A percentile compares a stretch with the other conserved stretches of the same genome.
phyloP scores from a whole-genome alignment of 306 rosid genomes.

The Delonix regia region DNA sequence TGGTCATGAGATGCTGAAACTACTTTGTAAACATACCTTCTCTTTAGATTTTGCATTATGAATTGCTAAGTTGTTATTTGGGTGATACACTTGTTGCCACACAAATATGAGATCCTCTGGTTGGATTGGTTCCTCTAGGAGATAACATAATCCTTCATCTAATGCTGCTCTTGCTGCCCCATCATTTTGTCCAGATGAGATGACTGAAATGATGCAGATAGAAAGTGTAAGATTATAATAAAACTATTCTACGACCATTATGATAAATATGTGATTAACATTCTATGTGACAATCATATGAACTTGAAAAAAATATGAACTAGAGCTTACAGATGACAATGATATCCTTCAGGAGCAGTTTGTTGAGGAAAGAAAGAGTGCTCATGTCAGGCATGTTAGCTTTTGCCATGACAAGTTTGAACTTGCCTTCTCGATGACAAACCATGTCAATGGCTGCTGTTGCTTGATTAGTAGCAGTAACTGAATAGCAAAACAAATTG shows the following conservation, averaged over 20 bases:
- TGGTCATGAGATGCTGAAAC: not conserved
- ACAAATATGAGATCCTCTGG: constrained; percentile 43
- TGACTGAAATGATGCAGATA: constrained; percentile 33
- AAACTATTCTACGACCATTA: not conserved
- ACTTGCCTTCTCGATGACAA: constrained; percentile 24
- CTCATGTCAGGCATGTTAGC: constrained; percentile 45
- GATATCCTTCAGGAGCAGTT: constrained; percentile 30
- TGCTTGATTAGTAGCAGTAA: constrained; percentile 38
- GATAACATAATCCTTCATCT: constrained; percentile 39
- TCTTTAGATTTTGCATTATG: not conserved
- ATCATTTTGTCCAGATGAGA: constrained; percentile 26
- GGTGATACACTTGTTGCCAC: constrained; percentile 48
- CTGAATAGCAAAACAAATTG: constrained; percentile 34
- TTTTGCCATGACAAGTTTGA: constrained; percentile 53
- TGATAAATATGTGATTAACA: too few species aligned
- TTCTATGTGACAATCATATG: not conserved
- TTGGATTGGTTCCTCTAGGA: constrained; percentile 54
- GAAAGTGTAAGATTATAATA: not conserved
- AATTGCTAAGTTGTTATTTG: not conserved
- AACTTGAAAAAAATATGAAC: not conserved
- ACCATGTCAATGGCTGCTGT: constrained; percentile 57
- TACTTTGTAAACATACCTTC: not conserved
- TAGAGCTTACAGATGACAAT: constrained; percentile 53
- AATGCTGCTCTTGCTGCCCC: constrained; percentile 34
- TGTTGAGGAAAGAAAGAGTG: constrained; percentile 23